A percentile compares a stretch with the other conserved stretches of the same genome.
Conservation (phyloP, 2,329 filamentous ascomycete species). For the Alternaria tenuissima region DNA sequence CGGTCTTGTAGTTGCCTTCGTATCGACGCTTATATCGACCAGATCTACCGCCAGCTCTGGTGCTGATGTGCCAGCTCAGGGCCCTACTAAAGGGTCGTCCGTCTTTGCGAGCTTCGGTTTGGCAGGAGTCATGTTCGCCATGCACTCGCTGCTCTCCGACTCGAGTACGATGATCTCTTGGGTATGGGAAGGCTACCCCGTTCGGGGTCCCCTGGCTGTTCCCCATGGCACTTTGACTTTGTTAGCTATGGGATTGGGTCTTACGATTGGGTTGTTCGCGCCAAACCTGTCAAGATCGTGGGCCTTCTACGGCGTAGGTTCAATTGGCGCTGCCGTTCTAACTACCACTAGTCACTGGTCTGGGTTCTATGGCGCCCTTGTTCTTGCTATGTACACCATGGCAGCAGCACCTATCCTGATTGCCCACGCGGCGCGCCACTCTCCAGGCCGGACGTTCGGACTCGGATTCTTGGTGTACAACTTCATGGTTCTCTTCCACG, state of each 20-base stretch:
- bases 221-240: constrained; percentile 92
- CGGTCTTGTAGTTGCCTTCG: constrained; percentile 76
- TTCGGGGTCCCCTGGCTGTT: constrained; percentile 84
- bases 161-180: constrained; percentile 99
- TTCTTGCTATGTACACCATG: constrained; percentile 80
- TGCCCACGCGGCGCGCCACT: constrained; percentile 76
- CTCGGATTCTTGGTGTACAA: constrained; percentile 92
- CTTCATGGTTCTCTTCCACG: constrained; percentile 93
- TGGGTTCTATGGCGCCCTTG: constrained; percentile 85
- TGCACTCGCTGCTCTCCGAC: constrained; percentile 93
- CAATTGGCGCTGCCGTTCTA: constrained; percentile 77
- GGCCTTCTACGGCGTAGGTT: constrained; percentile 80
- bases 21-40: constrained; percentile 80
- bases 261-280: constrained; percentile 77
- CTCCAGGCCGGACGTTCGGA: constrained; percentile 82
- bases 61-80: constrained; percentile 58
- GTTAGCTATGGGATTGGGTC: constrained; percentile 82
- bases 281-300: constrained; percentile 78
- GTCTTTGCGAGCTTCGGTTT: constrained; percentile 78
- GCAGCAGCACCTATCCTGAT: constrained; percentile 80
- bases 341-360: constrained; percentile 83
- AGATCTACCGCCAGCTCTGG: constrained; percentile 63
- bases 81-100: constrained; percentile 72
- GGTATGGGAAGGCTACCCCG: constrained; percentile 96
- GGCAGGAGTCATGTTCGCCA: constrained; percentile 83